Conservation (phyloP, 768 basidiomycete species). For the Candolleomyces eurysporus region DNA sequence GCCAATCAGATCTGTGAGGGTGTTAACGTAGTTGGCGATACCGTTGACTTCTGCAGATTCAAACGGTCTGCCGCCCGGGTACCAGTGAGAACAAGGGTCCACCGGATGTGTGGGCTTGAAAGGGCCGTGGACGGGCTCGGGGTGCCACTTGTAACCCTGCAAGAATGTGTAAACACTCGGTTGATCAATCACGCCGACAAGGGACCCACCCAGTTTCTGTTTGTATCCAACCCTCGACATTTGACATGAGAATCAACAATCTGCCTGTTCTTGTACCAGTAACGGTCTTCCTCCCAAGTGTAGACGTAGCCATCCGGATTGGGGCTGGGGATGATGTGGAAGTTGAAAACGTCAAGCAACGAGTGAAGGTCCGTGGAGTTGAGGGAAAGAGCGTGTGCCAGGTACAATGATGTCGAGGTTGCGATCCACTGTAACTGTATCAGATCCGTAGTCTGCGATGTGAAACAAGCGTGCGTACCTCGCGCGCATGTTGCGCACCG, state of each 20-base stretch:
- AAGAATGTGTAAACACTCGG: no score
- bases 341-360: constrained; percentile 58
- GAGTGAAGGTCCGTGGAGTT: constrained; percentile 43
- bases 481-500: constrained; percentile 75
- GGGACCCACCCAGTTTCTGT: constrained; percentile 62
- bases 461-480: constrained; percentile 40
- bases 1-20: constrained; percentile 50
- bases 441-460: constrained; percentile 1
- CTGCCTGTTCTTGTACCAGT: constrained; percentile 79
- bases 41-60: constrained; percentile 75
- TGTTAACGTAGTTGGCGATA: constrained; percentile 64
- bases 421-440: constrained; percentile 69
- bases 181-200: background rate
- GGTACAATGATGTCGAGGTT: constrained; percentile 67
- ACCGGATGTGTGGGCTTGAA: constrained; percentile 24
- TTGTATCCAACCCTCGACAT: constrained; percentile 77
- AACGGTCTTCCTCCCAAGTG: constrained; percentile 68
- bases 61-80: constrained; percentile 71
- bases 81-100: constrained; percentile 74
- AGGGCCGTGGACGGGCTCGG: constrained; percentile 14
- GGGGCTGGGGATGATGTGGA: constrained; percentile 64
- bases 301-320: constrained; percentile 77
- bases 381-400: constrained; percentile 67
- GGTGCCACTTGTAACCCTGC: constrained; percentile 73
- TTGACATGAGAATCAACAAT: constrained; percentile 42